These are phyloP conservation scores for Lyophyllum decastes DNA, from an alignment of 768 basidiomycete species.

Conservation along the genomic window DNA sequence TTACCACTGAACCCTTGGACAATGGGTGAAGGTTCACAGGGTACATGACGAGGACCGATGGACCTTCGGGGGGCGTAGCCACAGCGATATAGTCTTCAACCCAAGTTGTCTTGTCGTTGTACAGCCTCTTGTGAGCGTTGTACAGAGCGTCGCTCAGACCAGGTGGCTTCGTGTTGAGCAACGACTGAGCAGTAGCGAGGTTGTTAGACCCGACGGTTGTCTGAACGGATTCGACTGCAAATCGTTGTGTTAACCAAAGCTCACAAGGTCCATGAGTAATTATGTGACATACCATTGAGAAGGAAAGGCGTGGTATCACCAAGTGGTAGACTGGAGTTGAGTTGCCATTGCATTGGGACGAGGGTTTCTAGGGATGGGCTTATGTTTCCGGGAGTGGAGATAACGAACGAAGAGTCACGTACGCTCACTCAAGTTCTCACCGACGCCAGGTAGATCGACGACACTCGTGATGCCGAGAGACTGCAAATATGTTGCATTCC, in stretches of 20 bases:
- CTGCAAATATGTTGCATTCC: not conserved
- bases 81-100: not conserved
- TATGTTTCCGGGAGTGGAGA: too few species aligned
- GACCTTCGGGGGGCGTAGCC: not conserved
- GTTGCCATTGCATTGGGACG: conserved; percentile 2
- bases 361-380: not conserved
- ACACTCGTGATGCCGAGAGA: not conserved
- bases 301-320: not conserved
- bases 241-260: too few species aligned
- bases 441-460: conserved; percentile 1
- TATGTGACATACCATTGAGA: not conserved
- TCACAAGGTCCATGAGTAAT: too few species aligned
- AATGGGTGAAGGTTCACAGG: not conserved
- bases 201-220: not conserved
- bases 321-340: not conserved
- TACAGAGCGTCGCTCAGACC: not conserved
- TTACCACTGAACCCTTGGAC: not conserved
- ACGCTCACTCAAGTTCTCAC: conserved; percentile 3
- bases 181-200: not conserved
- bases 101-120: not conserved
- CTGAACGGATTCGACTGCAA: not conserved
- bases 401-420: not conserved
- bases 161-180: not conserved
- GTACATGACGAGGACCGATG: not conserved
- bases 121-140: not conserved